phyloP scores from a whole-genome alignment of 768 basidiomycete genomes.

The Naganishia randhawae region DNA sequence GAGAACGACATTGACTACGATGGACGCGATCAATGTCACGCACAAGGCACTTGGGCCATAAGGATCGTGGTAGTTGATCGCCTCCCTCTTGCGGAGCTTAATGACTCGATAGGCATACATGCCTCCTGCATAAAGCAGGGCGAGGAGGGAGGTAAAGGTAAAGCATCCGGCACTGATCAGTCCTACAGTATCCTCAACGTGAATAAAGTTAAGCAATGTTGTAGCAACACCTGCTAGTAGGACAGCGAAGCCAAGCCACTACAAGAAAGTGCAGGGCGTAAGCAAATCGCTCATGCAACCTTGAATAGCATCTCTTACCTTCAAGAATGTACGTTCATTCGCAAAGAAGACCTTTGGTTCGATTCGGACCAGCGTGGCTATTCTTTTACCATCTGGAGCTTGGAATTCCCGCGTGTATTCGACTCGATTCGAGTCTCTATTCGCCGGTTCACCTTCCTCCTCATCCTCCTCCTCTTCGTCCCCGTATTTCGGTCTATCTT shows the following conservation, averaged over 20 bases:
- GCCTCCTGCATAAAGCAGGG: constrained; percentile 71
- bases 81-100: constrained; percentile 42
- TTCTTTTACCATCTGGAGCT: constrained; percentile 80
- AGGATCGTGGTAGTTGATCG: constrained; percentile 48
- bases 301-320: constrained; percentile 56
- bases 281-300: constrained; percentile 20
- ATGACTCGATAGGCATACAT: constrained; percentile 48
- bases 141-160: constrained; percentile 79
- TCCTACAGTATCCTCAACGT: constrained; percentile 57
- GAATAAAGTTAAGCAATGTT: constrained; percentile 54
- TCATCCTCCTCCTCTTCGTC: constrained; percentile 38
- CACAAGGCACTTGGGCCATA: constrained; percentile 47
- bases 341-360: constrained; percentile 98
- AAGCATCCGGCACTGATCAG: constrained; percentile 83
- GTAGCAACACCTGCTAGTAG: constrained; percentile 55
- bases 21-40: constrained; percentile 39
- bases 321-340: constrained; percentile 68
- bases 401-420: constrained; percentile 61
- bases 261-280: background rate
- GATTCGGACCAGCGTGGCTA: constrained; percentile 88
- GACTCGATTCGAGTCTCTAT: constrained; percentile 52
- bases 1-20: constrained; percentile 44
- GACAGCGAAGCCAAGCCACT: constrained; percentile 61
- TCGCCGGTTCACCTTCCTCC: constrained; percentile 49
- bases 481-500: constrained; percentile 31